Percentiles rank a stretch among this genome's conserved stretches.
phyloP scores from a whole-genome alignment of 805 yeast species.

The Tetrapisispora fleetii region DNA sequence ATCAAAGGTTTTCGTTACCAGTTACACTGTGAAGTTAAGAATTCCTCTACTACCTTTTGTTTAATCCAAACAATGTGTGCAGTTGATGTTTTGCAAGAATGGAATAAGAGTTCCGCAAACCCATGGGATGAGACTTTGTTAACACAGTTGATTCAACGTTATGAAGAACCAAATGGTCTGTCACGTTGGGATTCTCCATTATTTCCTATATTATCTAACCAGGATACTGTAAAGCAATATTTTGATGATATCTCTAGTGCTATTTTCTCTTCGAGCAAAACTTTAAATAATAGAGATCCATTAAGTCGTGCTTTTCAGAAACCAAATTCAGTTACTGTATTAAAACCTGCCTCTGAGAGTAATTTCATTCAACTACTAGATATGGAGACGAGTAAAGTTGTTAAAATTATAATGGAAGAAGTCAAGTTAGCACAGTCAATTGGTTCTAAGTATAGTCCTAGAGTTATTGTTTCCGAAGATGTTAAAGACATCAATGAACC shows the following conservation, averaged over 20 bases:
- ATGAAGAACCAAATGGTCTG: conserved; percentile 84
- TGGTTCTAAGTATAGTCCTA: conserved; percentile 42
- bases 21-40: conserved; percentile 86
- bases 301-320: conserved; percentile 48
- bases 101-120: conserved; percentile 37
- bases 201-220: conserved; percentile 45
- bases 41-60: conserved; percentile 69
- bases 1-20: conserved; percentile 95
- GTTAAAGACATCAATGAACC: conserved; percentile 32
- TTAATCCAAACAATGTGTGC: conserved; percentile 74
- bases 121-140: conserved; percentile 61
- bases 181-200: conserved; percentile 93
- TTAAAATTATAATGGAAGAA: conserved; percentile 50
- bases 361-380: conserved; percentile 75
- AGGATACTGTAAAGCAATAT: conserved; percentile 38
- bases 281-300: conserved; percentile 26
- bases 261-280: conserved; percentile 30
- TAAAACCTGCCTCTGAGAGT: conserved; percentile 69
- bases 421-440: conserved; percentile 21
- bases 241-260: conserved; percentile 60
- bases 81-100: conserved; percentile 45
- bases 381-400: conserved; percentile 53
- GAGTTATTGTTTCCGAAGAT: conserved; percentile 35
- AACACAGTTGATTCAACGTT: conserved; percentile 66
- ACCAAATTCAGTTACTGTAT: conserved; percentile 76